Evolutionary conservation across 2,329 filamentous ascomycete species (phyloP).

Genomic region (Ceratocystis lukuohia): DNA sequence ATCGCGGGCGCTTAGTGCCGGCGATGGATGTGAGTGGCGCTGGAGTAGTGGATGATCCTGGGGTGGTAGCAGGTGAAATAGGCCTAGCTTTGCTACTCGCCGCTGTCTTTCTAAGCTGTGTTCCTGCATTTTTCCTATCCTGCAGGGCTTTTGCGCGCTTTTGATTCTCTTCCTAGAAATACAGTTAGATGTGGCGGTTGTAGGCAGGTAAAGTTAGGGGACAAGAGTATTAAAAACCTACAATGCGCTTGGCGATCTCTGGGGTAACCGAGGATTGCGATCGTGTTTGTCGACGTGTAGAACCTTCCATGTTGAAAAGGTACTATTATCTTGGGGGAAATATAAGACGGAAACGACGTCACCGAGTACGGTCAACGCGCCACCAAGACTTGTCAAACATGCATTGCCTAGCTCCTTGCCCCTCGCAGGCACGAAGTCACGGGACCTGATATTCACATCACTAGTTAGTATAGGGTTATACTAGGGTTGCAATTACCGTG

Average conservation of each 20-base stretch:
- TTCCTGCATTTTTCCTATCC: conserved; percentile 50
- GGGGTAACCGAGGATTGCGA: conserved; percentile 30
- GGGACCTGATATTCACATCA: not conserved
- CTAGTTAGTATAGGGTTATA: not conserved
- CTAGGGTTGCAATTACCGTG: not conserved
- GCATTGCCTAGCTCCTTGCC: not conserved
- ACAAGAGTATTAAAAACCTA: conserved; percentile 26
- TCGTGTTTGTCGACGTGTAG: conserved; percentile 4
- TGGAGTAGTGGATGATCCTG: not conserved
- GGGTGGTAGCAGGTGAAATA: not conserved
- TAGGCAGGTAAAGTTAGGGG: not conserved
- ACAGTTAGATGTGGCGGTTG: conserved; percentile 17
- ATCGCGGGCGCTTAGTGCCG: conserved; percentile 8
- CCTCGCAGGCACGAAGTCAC: conserved; percentile 10
- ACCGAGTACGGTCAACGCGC: not conserved
- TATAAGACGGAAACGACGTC: not conserved
- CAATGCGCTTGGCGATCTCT: conserved; percentile 42
- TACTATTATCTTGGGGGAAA: not conserved
- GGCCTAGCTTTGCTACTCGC: not conserved
- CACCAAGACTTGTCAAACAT: not conserved
- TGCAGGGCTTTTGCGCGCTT: conserved; percentile 79
- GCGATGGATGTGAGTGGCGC: not conserved
- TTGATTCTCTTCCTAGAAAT: conserved; percentile 63
- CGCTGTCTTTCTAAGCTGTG: not conserved
- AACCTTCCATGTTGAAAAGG: conserved; percentile 6